A percentile compares a stretch with the other conserved stretches of the same genome.
These are phyloP conservation scores for Hebeloma cylindrosporum DNA, from an alignment of 768 basidiomycete genomes.

Conservation along the genomic window DNA sequence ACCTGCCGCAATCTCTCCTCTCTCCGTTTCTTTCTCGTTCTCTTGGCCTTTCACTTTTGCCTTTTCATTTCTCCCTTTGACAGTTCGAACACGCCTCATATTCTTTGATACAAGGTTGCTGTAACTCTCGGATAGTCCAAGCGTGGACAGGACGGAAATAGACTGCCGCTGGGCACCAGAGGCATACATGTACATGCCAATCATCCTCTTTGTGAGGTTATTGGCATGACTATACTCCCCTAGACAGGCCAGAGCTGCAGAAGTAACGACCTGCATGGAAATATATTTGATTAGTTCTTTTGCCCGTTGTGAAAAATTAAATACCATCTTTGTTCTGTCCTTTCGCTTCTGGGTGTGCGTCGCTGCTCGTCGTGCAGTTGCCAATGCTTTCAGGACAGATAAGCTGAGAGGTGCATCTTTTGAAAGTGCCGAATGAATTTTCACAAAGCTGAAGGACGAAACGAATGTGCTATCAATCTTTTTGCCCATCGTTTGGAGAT, in stretches of 20 bases:
- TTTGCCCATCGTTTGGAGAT: constrained; percentile 18
- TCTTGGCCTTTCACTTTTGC: too few species aligned
- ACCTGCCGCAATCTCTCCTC: too few species aligned
- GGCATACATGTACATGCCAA: constrained; percentile 33
- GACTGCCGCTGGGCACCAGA: constrained; percentile 32
- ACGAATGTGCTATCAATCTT: constrained; percentile 12
- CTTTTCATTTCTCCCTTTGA: background rate
- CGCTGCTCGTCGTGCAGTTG: constrained; percentile 17
- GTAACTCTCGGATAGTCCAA: constrained; percentile 34
- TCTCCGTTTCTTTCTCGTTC: too few species aligned
- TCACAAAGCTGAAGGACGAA: constrained; percentile 12
- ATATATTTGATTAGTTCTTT: background rate
- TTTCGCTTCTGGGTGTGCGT: constrained; percentile 3
- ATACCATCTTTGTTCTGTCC: constrained; percentile 16
- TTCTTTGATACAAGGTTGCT: constrained; percentile 20
- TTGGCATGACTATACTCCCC: constrained; percentile 33
- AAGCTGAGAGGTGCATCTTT: constrained; percentile 12
- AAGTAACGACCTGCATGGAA: constrained; percentile 22
- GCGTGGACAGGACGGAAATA: constrained; percentile 26
- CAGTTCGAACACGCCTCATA: background rate
- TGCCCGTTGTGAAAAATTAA: background rate
- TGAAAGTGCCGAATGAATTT: background rate
- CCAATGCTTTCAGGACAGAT: constrained; percentile 16
- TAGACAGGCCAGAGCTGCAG: constrained; percentile 19
- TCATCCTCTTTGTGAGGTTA: constrained; percentile 25